Evolutionary conservation across 768 basidiomycete species (phyloP), one percentile per base, ranked within the genome.

Genomic region (Clitopilus hobsonii): DNA sequence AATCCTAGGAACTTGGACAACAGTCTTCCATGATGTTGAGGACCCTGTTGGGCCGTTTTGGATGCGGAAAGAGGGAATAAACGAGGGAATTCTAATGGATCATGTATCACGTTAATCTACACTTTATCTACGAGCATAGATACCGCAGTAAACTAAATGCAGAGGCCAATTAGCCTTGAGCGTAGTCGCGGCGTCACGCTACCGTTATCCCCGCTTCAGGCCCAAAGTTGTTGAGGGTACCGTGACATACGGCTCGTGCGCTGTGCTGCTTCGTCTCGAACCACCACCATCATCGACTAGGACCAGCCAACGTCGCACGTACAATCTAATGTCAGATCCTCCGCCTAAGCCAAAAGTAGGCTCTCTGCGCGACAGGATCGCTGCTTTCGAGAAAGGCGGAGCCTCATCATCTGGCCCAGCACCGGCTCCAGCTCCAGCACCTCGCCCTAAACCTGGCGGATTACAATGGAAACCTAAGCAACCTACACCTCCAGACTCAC

Each of bases 321-420:
- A 23, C 32, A 45, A 29, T 10, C 24, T 6, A 26, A 88, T 88
- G 86, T 82, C 84, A 65, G 84, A 86, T 68, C 72, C 80, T 7
- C 77, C 84, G 3, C 75, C 83, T 28, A 86, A 80, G 61, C 81
- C 82, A 36, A 90, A 89, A 66, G 77, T 79, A 11, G 88, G 89
- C 36, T 93, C 91, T 6, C 74, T 94, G 67, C 85, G 88, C 65
- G 91, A 94, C 74, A 83, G 91, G 65, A 94, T 94, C 70, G 91
- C 91, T 13, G 90, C 89, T 11, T 93, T 94, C 67, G 91, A 94
- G 78, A 84, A 85, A 65, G 79, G 82, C 48, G 71, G 78, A 53
- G 65, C 75, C 7, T 14, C 59, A 38, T 55, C 67, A 41, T 38
- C 71, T 14, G 67, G 67, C 13, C 69, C 76, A 48, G 70, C 69